A percentile compares a stretch with the other conserved stretches of the same genome.
phyloP scores from a whole-genome alignment of 2,329 filamentous ascomycete species.

The Blumeria graminis region DNA sequence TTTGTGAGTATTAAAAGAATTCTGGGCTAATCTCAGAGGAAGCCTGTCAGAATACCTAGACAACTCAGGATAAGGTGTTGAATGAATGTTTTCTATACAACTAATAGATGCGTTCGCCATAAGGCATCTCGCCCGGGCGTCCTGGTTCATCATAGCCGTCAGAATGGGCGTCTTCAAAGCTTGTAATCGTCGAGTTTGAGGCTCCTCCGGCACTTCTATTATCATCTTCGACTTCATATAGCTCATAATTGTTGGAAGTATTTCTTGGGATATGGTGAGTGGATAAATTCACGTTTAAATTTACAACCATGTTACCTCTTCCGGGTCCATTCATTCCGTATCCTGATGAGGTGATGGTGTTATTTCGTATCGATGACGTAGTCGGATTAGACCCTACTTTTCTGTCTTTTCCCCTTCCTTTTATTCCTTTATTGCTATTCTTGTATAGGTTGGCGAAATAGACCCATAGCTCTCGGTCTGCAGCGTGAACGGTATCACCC shows the following conservation, averaged over 20 bases:
- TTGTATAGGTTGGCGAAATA: conserved; percentile 84
- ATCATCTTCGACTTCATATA: conserved; percentile 24
- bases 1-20: too few species aligned
- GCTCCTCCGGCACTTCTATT: conserved; percentile 17
- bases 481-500: conserved; percentile 35
- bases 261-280: background rate
- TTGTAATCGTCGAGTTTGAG: conserved; percentile 14
- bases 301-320: conserved; percentile 6
- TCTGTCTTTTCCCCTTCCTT: conserved; percentile 72
- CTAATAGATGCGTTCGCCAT: conserved; percentile 22
- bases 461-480: conserved; percentile 54
- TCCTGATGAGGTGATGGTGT: conserved; percentile 1
- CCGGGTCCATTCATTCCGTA: conserved; percentile 7
- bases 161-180: conserved; percentile 18
- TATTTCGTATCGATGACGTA: conserved; percentile 3
- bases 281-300: background rate
- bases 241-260: background rate
- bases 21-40: background rate
- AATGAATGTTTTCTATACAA: background rate
- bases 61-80: background rate
- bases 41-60: background rate
- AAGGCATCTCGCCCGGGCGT: conserved; percentile 16
- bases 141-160: conserved; percentile 9
- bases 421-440: conserved; percentile 96
- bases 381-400: conserved; percentile 23